Evolutionary conservation across 192 early-diverging fungal species (phyloP).

Genomic region (Gaertneriomyces semiglobifer): DNA sequence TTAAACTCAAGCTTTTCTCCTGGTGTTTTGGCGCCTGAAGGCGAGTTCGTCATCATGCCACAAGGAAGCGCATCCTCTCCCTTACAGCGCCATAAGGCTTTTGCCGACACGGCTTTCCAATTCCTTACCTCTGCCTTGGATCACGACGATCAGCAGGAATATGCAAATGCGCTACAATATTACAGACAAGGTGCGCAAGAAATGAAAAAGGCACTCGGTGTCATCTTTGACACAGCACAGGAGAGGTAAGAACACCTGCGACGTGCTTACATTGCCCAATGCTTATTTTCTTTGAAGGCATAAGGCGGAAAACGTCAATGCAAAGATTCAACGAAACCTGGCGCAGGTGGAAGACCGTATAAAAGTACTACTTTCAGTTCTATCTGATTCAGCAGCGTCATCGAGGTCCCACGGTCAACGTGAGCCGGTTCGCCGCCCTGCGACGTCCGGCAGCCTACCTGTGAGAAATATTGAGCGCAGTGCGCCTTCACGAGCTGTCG

Average conservation of each 20-base stretch:
- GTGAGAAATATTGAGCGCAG: not conserved
- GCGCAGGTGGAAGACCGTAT: conserved; percentile 39
- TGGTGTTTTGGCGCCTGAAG: too few species aligned
- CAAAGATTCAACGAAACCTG: conserved; percentile 42
- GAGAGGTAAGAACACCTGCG: conserved; percentile 29
- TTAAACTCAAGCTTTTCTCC: too few species aligned
- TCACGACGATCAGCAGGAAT: conserved; percentile 35
- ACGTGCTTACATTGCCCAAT: not conserved
- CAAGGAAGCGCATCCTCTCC: not conserved
- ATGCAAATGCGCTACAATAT: conserved; percentile 30
- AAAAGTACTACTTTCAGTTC: conserved; percentile 18
- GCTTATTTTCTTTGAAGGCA: conserved; percentile 17
- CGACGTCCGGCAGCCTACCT: not conserved
- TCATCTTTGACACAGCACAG: conserved; percentile 21
- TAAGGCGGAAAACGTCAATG: conserved; percentile 37
- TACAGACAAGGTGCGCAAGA: conserved; percentile 41
- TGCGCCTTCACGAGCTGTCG: conserved; percentile 1
- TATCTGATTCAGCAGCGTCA: not conserved
- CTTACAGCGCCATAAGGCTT: conserved; percentile 28
- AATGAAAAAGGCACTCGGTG: conserved; percentile 33
- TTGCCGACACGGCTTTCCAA: conserved; percentile 42
- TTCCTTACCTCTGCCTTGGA: conserved; percentile 40
- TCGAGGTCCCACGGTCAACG: not conserved
- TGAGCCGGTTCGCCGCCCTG: too few species aligned
- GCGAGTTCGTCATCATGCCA: too few species aligned